phyloP scores from a whole-genome alignment of 306 rosid species.

The Comarum palustre region DNA sequence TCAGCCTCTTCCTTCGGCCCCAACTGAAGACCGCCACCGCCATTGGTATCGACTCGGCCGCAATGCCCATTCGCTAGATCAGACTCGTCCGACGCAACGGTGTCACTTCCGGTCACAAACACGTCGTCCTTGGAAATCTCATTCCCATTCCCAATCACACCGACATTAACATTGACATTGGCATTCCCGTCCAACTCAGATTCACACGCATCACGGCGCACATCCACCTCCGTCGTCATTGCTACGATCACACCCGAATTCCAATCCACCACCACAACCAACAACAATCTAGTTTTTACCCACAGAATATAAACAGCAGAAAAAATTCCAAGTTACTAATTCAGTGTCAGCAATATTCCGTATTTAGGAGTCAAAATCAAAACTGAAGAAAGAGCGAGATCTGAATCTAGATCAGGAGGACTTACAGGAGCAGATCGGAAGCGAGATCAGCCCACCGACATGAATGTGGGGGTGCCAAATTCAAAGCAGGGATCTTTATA shows the following conservation, averaged over 20 bases:
- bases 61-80: slow-evolving; percentile 32
- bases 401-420: not conserved
- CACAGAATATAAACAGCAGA: not conserved
- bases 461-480: not conserved
- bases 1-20: not conserved
- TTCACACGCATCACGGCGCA: slow-evolving; percentile 38
- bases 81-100: slow-evolving; percentile 21
- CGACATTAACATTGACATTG: not conserved
- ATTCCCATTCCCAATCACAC: slow-evolving; percentile 20
- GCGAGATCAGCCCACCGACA: slow-evolving; percentile 31
- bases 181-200: slow-evolving; percentile 24
- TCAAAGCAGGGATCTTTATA: not conserved
- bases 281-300: slow-evolving; percentile 4
- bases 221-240: slow-evolving; percentile 62
- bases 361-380: not conserved
- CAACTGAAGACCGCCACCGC: not conserved
- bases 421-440: slow-evolving; percentile 25
- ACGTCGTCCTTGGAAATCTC: slow-evolving; percentile 34
- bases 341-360: not conserved
- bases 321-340: not conserved
- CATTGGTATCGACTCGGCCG: not conserved
- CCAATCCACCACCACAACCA: slow-evolving; percentile 4
- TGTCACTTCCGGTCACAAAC: slow-evolving; percentile 34
- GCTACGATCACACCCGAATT: slow-evolving; percentile 2
- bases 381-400: slow-evolving; percentile 2